Conservation (phyloP, 2,329 filamentous ascomycete genomes). For the Paraphaeosphaeria sporulosa region DNA sequence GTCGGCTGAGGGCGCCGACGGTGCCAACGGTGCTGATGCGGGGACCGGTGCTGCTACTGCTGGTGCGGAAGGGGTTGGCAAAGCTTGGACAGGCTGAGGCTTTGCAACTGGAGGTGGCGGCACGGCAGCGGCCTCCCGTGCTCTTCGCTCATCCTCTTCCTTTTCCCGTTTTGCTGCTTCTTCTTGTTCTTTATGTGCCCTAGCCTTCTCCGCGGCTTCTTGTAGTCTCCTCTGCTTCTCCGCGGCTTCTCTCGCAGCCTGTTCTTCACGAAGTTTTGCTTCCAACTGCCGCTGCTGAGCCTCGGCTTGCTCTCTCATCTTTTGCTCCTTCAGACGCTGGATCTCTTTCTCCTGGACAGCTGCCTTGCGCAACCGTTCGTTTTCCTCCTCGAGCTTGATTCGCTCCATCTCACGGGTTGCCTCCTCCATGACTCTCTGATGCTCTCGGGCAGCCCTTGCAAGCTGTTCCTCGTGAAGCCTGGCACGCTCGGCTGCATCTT, state of each 20-base stretch:
- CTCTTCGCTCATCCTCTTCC: slow-evolving; percentile 39
- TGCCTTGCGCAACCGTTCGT: slow-evolving; percentile 40
- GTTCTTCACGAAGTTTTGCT: slow-evolving; percentile 42
- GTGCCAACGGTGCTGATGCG: slow-evolving; percentile 17
- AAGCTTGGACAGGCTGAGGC: slow-evolving; percentile 23
- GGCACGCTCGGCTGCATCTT: slow-evolving; percentile 68
- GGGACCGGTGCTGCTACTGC: slow-evolving; percentile 15
- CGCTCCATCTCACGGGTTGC: slow-evolving; percentile 62
- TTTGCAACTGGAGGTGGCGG: slow-evolving; percentile 28
- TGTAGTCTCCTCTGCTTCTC: slow-evolving; percentile 38
- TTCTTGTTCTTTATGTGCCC: slow-evolving; percentile 39
- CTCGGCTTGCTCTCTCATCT: slow-evolving; percentile 51
- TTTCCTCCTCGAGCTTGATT: slow-evolving; percentile 54
- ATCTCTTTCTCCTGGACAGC: slow-evolving; percentile 48
- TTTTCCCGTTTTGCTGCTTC: slow-evolving; percentile 39
- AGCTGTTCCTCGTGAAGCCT: slow-evolving; percentile 71
- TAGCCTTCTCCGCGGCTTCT: slow-evolving; percentile 41
- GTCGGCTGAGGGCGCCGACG: slow-evolving; percentile 19
- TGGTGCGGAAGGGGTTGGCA: slow-evolving; percentile 17
- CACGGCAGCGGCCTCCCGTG: slow-evolving; percentile 36
- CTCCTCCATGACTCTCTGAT: slow-evolving; percentile 68
- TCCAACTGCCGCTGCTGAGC: slow-evolving; percentile 45
- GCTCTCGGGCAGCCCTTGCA: slow-evolving; percentile 69
- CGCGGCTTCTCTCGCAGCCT: slow-evolving; percentile 35
- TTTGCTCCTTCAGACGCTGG: slow-evolving; percentile 53